Percentiles rank a stretch among this genome's conserved stretches.
These are phyloP conservation scores for Fusarium sp. DNA, from an alignment of 2,329 filamentous ascomycete genomes.

Conservation along the genomic window DNA sequence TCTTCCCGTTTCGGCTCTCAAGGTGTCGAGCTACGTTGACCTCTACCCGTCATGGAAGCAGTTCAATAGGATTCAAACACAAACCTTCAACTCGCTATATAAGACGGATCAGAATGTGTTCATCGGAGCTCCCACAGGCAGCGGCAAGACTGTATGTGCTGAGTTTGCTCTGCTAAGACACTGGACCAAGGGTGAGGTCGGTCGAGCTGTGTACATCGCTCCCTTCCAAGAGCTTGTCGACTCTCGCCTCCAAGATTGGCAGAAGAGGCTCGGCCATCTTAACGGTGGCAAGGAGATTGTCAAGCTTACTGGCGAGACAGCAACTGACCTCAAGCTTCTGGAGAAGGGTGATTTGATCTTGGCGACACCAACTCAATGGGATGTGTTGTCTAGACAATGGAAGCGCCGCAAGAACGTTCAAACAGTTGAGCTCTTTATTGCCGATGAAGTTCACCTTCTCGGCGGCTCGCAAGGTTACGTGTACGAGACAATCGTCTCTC, in stretches of 20 bases:
- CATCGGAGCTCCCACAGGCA: slow-evolving; percentile 90
- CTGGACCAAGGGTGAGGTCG: slow-evolving; percentile 72
- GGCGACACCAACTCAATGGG: slow-evolving; percentile 95
- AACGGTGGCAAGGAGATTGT: slow-evolving; percentile 89
- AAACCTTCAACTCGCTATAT: slow-evolving; percentile 94
- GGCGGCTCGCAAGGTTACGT: slow-evolving; percentile 88
- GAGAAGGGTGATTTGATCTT: slow-evolving; percentile 90
- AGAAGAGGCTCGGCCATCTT: slow-evolving; percentile 77
- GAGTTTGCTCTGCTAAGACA: slow-evolving; percentile 92
- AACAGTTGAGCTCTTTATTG: slow-evolving; percentile 89
- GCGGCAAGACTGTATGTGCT: slow-evolving; percentile 96
- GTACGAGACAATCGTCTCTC: slow-evolving; percentile 96
- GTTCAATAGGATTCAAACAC: slow-evolving; percentile 98
- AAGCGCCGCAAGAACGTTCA: slow-evolving; percentile 96
- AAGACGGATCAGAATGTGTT: slow-evolving; percentile 94
- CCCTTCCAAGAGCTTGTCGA: slow-evolving; percentile 96
- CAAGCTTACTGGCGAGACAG: slow-evolving; percentile 93
- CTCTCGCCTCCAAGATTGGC: slow-evolving; percentile 85
- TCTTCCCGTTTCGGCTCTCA: slow-evolving; percentile 87
- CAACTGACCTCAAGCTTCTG: slow-evolving; percentile 88
- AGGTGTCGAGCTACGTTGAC: slow-evolving; percentile 82
- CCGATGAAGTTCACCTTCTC: slow-evolving; percentile 94
- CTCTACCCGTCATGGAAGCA: slow-evolving; percentile 87
- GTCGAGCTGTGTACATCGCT: slow-evolving; percentile 91
- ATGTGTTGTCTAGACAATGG: slow-evolving; percentile 95